Evolutionary conservation across 1,284 basidiomycete species (phyloP), one percentile per base, ranked within the genome.

Genomic region (Apiotrichum domesticum): DNA sequence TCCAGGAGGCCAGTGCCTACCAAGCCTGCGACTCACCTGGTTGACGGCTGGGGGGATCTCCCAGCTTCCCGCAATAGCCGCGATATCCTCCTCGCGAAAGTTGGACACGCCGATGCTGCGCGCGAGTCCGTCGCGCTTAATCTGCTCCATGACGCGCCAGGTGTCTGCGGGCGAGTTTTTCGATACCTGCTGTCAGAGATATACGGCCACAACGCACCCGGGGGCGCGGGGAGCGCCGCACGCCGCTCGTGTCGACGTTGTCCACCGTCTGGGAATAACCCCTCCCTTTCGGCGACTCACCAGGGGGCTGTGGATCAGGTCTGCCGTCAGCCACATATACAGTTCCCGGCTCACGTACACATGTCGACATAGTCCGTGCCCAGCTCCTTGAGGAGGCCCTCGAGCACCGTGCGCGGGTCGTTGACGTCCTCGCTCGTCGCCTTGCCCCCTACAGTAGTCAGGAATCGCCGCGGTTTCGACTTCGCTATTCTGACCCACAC

Each of bases 101-200:
- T 94, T 94, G 54, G 86, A 88, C 13, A 95, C 88, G 1, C 91
- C 91, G 57, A 94, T 88, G 43, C 84, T 85, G 72, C 82, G 86
- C 41, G 87, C 79, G 46, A 90, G 75, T 1, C 87, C 87, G 47
- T 83, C 83, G 48, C 76, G 75, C 73, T 87, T 81, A 50, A 86
- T 74, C 46, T 80, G 82, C 69, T 90, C 88, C 80, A 92, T 81
- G 11, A 80, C 80, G 61, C 81, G 81, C 90, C 90, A 93, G 13
- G 67, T 66, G 35, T 74, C 71, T 29, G 64, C 53, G 33, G 69
- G 53, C 42, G 60, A 32, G 40, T 35, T 39, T n/a, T 42, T 56
- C 7, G 56, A 47, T 13, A 59, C 47, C 54, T 52, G 51, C 6
- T 8, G 33, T 47, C 14, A 54, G 35, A 34, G 56, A 44, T 3